Evolutionary conservation across 129 eudicot species (phyloP), one percentile per base, ranked within the genome.

Genomic region (Chrysanthemum makinoi): DNA sequence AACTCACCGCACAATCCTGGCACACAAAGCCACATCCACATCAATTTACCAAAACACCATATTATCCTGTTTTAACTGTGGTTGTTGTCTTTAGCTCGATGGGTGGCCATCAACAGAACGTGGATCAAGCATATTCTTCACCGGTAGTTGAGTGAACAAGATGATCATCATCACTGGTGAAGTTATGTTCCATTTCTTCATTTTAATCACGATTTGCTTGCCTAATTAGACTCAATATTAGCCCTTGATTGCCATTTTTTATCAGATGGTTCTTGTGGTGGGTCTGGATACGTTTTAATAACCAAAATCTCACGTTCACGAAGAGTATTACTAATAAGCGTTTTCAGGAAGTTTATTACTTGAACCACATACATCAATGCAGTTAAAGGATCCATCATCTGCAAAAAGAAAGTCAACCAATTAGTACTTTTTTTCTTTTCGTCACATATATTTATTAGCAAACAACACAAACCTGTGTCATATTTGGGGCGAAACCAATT

Each of bases 331-430:
- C 73, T 82, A 30, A 91, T 88, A 14, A 91, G 97, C 4, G 90
- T 83, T 83, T 86, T 91, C 20, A 91, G 90, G 78, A 91, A 91
- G 81, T 91, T 91, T 93, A 91, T 91, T 65, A 91, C 97, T 86
- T 84, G 97, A 22, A 91, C 96, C 1, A 93, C 97, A 54, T 88
- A 86, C 96, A 88, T 91, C 80, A 91, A 65, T 33, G 96, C 96
- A 50, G 93, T 91, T 59, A 75, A 55, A 13, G 73, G 79, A 30
- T 75, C 79, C 28, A 47, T 66, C 89, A 88, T 91, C 97, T 91
- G 80, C 60, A 24, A 2, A 2, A 20, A 17, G 47, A 22, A 24
- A 20, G 44, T 59, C 67, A 44, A 44, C 47, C 58, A 67, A 24
- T 44, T 62, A 17, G 15, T 30, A 30, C 35, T 30, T 30, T 30